Conservation (phyloP, 2,329 filamentous ascomycete species). For the Pochonia chlamydosporia region DNA sequence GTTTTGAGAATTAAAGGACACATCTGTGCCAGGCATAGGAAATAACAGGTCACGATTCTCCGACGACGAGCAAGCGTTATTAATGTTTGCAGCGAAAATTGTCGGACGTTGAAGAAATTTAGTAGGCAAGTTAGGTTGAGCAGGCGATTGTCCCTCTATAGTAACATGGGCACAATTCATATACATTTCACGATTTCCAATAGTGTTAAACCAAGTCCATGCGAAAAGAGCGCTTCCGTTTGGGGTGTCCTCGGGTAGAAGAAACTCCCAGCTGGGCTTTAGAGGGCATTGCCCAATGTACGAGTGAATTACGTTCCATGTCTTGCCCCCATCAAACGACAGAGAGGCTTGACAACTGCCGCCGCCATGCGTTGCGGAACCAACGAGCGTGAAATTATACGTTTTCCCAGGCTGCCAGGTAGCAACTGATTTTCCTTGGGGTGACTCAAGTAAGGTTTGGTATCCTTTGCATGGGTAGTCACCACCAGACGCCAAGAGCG, state of each 20-base stretch:
- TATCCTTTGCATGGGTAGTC: conserved; percentile 71
- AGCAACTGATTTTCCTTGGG: conserved; percentile 46
- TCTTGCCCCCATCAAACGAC: conserved; percentile 64
- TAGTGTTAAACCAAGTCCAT: conserved; percentile 72
- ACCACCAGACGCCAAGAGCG: conserved; percentile 52
- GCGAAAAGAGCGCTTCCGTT: conserved; percentile 57
- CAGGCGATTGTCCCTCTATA: conserved; percentile 37
- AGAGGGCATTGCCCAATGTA: conserved; percentile 50
- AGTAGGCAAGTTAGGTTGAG: too few species aligned
- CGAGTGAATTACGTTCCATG: conserved; percentile 62
- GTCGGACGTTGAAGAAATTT: too few species aligned
- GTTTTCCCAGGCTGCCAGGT: conserved; percentile 55
- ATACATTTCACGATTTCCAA: conserved; percentile 78
- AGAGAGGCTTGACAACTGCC: conserved; percentile 72
- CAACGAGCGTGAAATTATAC: conserved; percentile 58
- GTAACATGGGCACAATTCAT: conserved; percentile 73
- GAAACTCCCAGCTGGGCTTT: conserved; percentile 55
- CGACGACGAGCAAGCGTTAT: too few species aligned
- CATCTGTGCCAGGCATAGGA: too few species aligned
- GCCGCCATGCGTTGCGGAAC: conserved; percentile 58
- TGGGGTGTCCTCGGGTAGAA: conserved; percentile 58
- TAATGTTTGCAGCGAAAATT: too few species aligned
- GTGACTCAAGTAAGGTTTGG: conserved; percentile 38
- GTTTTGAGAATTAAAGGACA: too few species aligned
- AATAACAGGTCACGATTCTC: too few species aligned